phyloP scores from a whole-genome alignment of 768 basidiomycete species.

The Lentinula lateritia region DNA sequence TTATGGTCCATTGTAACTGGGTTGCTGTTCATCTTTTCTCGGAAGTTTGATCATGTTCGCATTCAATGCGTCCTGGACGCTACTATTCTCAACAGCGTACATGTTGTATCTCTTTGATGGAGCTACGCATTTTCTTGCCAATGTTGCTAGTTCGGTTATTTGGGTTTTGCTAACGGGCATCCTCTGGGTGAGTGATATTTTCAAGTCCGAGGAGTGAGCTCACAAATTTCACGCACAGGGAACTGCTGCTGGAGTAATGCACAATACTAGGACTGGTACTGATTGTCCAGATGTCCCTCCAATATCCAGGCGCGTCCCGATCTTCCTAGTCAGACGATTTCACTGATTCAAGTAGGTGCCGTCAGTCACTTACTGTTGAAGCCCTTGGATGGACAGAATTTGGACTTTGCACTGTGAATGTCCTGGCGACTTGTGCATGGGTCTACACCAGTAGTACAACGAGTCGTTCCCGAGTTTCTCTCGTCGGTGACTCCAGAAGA shows the following conservation, averaged over 20 bases:
- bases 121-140: conserved; percentile 63
- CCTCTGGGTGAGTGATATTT: conserved; percentile 52
- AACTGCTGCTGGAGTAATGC: conserved; percentile 61
- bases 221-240: conserved; percentile 36
- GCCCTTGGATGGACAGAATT: conserved; percentile 76
- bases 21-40: conserved; percentile 6
- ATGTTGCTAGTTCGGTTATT: conserved; percentile 68
- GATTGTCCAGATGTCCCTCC: conserved; percentile 48
- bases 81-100: conserved; percentile 63
- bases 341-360: conserved; percentile 39
- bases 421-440: conserved; percentile 52
- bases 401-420: conserved; percentile 49
- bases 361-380: conserved; percentile 68
- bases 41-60: conserved; percentile 50
- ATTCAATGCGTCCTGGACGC: conserved; percentile 73
- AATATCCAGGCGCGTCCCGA: conserved; percentile 43
- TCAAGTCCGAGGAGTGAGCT: neutral
- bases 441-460: conserved; percentile 27
- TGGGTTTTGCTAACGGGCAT: conserved; percentile 64
- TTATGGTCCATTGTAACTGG: neutral
- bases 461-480: conserved; percentile 11
- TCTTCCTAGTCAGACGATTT: conserved; percentile 13
- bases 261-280: conserved; percentile 53
- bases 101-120: conserved; percentile 67
- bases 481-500: conserved; percentile 28